Conservation (phyloP, 2,329 filamentous ascomycete genomes). For the Sordariomycetes sp. region DNA sequence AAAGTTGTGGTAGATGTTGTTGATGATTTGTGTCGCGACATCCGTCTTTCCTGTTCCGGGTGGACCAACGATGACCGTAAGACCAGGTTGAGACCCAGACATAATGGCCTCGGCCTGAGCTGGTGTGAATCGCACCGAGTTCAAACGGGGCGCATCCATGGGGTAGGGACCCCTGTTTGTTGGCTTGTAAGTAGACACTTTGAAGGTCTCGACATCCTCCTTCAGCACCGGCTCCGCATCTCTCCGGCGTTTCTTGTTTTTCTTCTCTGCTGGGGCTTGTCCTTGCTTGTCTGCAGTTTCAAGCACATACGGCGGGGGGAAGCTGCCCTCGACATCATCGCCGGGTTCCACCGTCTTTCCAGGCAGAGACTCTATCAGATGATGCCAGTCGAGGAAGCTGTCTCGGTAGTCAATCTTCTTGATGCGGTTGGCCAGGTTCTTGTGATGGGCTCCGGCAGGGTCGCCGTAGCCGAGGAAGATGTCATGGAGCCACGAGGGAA, state of each 20-base stretch:
- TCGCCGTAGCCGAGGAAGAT: constrained; percentile 98
- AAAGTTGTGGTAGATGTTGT: constrained; percentile 98
- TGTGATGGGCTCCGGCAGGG: constrained; percentile 78
- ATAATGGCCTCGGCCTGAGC: constrained; percentile 87
- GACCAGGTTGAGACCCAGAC: constrained; percentile 86
- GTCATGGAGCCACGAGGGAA: constrained; percentile 89
- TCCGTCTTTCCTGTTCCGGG: constrained; percentile 99
- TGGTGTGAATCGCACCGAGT: constrained; percentile 80
- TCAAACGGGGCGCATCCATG: constrained; percentile 71
- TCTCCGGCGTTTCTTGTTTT: constrained; percentile 79
- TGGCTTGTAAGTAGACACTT: constrained; percentile 84
- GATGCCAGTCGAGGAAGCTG: constrained; percentile 92
- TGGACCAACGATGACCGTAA: constrained; percentile 89
- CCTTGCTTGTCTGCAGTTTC: constrained; percentile 55
- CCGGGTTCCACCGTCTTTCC: constrained; percentile 77
- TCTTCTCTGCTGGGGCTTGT: constrained; percentile 31
- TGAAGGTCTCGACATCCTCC: constrained; percentile 56
- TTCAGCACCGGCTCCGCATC: constrained; percentile 61
- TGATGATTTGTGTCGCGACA: constrained; percentile 96
- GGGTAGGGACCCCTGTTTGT: constrained; percentile 86
- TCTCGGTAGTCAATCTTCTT: constrained; percentile 82
- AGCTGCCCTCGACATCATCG: constrained; percentile 61
- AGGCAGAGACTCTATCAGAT: constrained; percentile 83
- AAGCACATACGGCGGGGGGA: constrained; percentile 81
- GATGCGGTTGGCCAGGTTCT: constrained; percentile 68